phyloP scores from a whole-genome alignment of 805 yeast genomes.

The Pichia sporocuriosa region DNA sequence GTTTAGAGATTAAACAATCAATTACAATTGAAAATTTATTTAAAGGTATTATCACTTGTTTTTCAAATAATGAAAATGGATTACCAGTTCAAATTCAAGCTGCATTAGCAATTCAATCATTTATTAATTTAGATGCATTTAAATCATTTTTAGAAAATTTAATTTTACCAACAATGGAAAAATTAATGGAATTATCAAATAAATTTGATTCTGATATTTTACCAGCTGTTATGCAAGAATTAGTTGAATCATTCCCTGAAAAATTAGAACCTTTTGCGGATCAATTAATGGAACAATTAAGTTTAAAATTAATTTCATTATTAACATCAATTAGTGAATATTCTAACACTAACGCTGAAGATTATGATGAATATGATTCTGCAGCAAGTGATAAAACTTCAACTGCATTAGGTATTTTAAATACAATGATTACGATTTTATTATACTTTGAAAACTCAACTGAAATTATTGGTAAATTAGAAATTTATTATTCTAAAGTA shows the following conservation, averaged over 20 bases:
- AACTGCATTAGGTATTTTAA: conserved; percentile 81
- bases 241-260: conserved; percentile 81
- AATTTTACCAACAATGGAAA: conserved; percentile 78
- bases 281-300: conserved; percentile 50
- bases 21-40: conserved; percentile 33
- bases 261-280: conserved; percentile 90
- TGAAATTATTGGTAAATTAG: conserved; percentile 61
- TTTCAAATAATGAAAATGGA: conserved; percentile 40
- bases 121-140: conserved; percentile 57
- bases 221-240: conserved; percentile 89
- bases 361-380: conserved; percentile 46
- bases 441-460: conserved; percentile 78
- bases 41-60: conserved; percentile 40
- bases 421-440: conserved; percentile 82
- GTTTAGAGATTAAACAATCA: conserved; percentile 42
- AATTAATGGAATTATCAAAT: conserved; percentile 64
- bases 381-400: conserved; percentile 62
- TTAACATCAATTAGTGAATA: conserved; percentile 68
- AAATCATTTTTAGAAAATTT: conserved; percentile 59
- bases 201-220: conserved; percentile 82
- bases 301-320: conserved; percentile 68
- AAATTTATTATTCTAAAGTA: conserved; percentile 68
- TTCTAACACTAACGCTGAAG: conserved; percentile 28
- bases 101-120: conserved; percentile 79
- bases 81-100: conserved; percentile 79